A percentile compares a stretch with the other conserved stretches of the same genome.
These are phyloP conservation scores for Jacaranda mimosifolia DNA, from an alignment of 257 asterid genomes.

Conservation along the genomic window DNA sequence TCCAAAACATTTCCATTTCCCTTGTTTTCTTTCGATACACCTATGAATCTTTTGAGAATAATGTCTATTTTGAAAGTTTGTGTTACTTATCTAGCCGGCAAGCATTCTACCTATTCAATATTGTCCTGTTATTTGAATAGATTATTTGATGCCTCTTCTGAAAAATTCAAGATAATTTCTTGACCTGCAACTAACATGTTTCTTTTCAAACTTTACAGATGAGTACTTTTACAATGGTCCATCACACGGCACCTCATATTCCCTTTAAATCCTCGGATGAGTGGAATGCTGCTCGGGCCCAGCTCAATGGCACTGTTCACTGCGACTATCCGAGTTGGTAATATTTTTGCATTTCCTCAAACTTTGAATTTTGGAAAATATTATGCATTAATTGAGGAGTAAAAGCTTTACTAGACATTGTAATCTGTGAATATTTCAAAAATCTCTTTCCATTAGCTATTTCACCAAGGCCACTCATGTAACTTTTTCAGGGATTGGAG, in stretches of 20 bases:
- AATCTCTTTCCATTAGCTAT: no score
- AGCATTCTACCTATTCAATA: background rate
- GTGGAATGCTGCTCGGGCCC: constrained; percentile 99
- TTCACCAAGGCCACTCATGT: no score
- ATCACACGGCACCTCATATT: constrained; percentile 98
- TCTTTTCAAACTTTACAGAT: constrained; percentile 59
- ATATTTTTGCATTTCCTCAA: constrained; percentile 24
- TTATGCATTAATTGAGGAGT: background rate
- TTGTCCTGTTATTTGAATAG: background rate
- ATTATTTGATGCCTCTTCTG: background rate
- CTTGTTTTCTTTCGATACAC: no score
- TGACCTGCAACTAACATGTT: constrained; percentile 17
- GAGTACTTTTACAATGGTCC: constrained; percentile 99
- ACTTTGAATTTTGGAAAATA: background rate
- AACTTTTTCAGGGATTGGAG: no score
- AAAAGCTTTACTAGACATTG: no score
- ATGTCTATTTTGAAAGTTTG: no score
- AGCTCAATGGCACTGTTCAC: constrained; percentile 93
- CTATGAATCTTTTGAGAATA: no score
- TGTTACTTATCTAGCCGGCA: no score
- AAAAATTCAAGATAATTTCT: background rate
- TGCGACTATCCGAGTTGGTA: constrained; percentile 95
- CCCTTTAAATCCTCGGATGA: constrained; percentile 81
- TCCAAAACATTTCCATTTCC: no score
- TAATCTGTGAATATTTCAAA: no score